phyloP scores from a whole-genome alignment of 768 basidiomycete species.

The Phanerochaete carnosa region DNA sequence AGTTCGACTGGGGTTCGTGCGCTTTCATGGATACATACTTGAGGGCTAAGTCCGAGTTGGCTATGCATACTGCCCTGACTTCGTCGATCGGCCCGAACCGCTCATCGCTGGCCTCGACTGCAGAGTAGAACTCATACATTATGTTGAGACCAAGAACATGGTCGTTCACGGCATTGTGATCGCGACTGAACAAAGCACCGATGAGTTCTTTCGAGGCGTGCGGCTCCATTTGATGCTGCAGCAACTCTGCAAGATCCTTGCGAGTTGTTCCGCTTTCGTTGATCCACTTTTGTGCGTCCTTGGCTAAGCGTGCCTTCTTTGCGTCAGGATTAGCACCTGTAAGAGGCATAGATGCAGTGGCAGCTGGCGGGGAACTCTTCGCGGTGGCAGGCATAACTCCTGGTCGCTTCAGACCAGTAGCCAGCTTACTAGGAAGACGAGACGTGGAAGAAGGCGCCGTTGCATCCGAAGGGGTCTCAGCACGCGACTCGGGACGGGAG shows the following conservation, averaged over 20 bases:
- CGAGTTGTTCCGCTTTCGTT: slow-evolving; percentile 82
- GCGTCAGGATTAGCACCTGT: slow-evolving; percentile 53
- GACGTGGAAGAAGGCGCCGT: slow-evolving; percentile 14
- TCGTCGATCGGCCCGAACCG: slow-evolving; percentile 44
- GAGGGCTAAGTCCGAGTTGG: slow-evolving; percentile 87
- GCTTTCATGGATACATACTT: slow-evolving; percentile 92
- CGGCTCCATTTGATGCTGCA: slow-evolving; percentile 91
- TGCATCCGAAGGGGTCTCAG: slow-evolving; percentile 35
- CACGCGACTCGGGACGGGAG: slow-evolving; percentile 43
- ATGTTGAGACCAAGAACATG: slow-evolving; percentile 72
- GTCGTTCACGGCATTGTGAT: slow-evolving; percentile 94
- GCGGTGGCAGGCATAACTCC: slow-evolving; percentile 32
- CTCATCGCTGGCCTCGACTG: slow-evolving; percentile 54
- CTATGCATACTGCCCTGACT: slow-evolving; percentile 63
- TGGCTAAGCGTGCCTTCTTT: slow-evolving; percentile 64
- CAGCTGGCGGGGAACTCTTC: slow-evolving; percentile 29
- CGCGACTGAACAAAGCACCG: slow-evolving; percentile 84
- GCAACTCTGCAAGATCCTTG: slow-evolving; percentile 81
- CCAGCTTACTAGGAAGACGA: slow-evolving; percentile 35
- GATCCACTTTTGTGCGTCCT: slow-evolving; percentile 80
- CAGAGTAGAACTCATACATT: slow-evolving; percentile 73
- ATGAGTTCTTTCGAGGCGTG: slow-evolving; percentile 74
- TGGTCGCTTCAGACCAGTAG: slow-evolving; percentile 44
- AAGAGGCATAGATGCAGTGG: slow-evolving; percentile 34
- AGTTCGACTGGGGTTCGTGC: slow-evolving; percentile 88